phyloP scores from a whole-genome alignment of 179 eudicot genomes.

The Spergularia azorica region DNA sequence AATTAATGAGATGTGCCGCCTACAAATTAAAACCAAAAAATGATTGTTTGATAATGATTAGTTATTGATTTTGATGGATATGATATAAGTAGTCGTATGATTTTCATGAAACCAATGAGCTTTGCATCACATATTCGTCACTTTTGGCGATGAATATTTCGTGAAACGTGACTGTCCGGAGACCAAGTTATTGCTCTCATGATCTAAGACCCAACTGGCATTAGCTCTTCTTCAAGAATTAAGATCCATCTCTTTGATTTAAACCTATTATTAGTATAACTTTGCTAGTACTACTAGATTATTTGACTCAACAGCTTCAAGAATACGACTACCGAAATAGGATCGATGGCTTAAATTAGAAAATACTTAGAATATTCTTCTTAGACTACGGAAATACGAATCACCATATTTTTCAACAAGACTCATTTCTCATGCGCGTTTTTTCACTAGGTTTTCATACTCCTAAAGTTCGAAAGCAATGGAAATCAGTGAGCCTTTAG shows the following conservation, averaged over 20 bases:
- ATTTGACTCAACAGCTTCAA: conserved; percentile 4
- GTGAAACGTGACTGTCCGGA: conserved; percentile 21
- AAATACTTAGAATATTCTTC: too few relatives aligned
- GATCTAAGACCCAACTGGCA: neutral
- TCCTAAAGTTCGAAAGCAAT: too few relatives aligned
- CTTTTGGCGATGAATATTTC: conserved; percentile 27
- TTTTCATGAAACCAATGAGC: conserved; percentile 11
- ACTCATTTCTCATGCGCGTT: too few relatives aligned
- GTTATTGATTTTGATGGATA: conserved; percentile 17
- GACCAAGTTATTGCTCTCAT: conserved; percentile 5
- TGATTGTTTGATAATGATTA: conserved; percentile 5
- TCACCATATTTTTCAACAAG: too few relatives aligned
- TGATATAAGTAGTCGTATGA: neutral
- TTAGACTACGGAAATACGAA: too few relatives aligned
- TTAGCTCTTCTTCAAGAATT: neutral
- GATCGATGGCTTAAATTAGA: too few relatives aligned
- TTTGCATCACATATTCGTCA: conserved; percentile 23
- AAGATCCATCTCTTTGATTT: neutral
- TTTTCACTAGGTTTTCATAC: too few relatives aligned
- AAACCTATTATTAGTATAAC: neutral
- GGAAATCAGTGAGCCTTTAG: too few relatives aligned
- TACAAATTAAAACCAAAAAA: neutral
- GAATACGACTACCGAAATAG: too few relatives aligned
- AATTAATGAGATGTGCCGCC: neutral
- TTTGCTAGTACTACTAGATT: neutral